phyloP scores from a whole-genome alignment of 2,329 filamentous ascomycete species.

The Trichoderma breve region DNA sequence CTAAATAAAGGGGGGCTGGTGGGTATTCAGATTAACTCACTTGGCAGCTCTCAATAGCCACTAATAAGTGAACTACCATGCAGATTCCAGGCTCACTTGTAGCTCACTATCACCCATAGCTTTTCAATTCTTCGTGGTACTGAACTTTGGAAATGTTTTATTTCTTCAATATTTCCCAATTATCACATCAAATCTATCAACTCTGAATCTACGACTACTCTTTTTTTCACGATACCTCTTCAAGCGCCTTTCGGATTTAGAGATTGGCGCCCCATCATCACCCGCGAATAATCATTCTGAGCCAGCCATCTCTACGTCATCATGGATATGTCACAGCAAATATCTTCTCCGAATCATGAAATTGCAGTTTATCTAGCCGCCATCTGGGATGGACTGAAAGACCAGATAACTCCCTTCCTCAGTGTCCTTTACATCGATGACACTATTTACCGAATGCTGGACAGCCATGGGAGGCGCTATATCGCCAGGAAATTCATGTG shows the following conservation, averaged over 20 bases:
- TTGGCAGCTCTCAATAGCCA: background rate
- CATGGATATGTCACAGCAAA: background rate
- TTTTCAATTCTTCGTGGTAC: background rate
- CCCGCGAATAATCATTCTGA: background rate
- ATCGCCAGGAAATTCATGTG: conserved; percentile 29
- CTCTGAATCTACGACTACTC: background rate
- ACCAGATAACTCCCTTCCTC: conserved; percentile 22
- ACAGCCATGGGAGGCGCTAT: conserved; percentile 24
- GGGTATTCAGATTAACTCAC: background rate
- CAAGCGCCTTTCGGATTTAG: background rate
- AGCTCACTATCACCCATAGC: background rate
- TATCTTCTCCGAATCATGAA: background rate
- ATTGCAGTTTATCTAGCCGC: conserved; percentile 20
- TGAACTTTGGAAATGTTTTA: background rate
- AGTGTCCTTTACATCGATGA: conserved; percentile 24
- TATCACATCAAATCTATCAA: background rate
- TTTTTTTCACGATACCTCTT: background rate
- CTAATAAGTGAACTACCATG: background rate
- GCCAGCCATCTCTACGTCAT: background rate
- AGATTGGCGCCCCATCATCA: background rate
- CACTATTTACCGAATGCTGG: conserved; percentile 24
- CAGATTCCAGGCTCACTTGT: background rate
- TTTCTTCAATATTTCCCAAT: background rate
- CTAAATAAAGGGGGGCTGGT: background rate
- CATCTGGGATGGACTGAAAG: conserved; percentile 24